Evolutionary conservation across 1,284 basidiomycete species (phyloP), one percentile per base, ranked within the genome.

Genomic region (Phellopilus nigrolimitatus): DNA sequence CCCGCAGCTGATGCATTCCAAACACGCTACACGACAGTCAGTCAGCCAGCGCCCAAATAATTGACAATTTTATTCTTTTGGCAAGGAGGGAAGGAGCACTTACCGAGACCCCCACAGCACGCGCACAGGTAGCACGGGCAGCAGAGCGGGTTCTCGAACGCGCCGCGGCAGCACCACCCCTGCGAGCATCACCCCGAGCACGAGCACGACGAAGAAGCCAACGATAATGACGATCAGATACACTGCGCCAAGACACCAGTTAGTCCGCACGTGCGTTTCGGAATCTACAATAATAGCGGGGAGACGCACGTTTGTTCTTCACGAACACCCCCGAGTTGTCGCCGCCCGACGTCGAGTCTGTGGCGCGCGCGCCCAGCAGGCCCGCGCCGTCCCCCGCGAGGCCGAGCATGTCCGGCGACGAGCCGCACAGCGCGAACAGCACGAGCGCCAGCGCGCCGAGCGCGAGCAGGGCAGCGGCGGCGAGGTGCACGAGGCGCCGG

Each of bases 201-300:
- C 21, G 12, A 88, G 74, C 47, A 84, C 84, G 34, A 88, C 76
- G 67, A 88, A 88, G 46, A 85, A 72, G 79, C 71, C 47, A 76
- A 73, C 57, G 27, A 56, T 25, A 6, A 52, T 34, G 15, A 56
- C 47, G 12, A 56, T 56, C 4, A 56, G 40, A 36, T 56, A 56
- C 17, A 56, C 75, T 75, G 30, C 70, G 66, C 58, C 65, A 60
- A 36, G 78, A 68, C 53, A 76, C 73, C 78, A 79, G 78, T 40
- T 15, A 7, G n/a, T 37, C 34, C n/a, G 34, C 34, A 7, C 7
- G 2, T 25, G 21, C 17, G 12, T 33, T 10, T 40, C 19, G n/a
- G 10, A 33, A 38, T 47, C 13, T 9, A 43, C 17, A 33, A 13
- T 6, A 25, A 49, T 15, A 53, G 30, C 25, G 39, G 37, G 27